Conservation (phyloP, 305 asterid genomes). For the Plantago coronopus region DNA sequence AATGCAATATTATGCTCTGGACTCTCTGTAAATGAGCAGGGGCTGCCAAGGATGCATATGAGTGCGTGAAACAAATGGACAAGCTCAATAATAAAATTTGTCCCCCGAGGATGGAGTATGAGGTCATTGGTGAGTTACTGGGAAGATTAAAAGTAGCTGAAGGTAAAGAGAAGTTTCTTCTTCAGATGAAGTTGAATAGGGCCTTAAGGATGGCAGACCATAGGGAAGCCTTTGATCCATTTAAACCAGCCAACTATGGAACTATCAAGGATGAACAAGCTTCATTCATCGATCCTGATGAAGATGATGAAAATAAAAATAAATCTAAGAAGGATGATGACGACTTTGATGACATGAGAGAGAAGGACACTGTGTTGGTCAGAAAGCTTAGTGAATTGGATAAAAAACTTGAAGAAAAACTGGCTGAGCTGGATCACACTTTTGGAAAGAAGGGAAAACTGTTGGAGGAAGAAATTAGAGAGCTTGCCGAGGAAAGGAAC, state of each 20-base stretch:
- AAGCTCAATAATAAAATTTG: conserved; percentile 79
- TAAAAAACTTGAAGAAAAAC: conserved; percentile 62
- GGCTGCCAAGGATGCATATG: conserved; percentile 56
- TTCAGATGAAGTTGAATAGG: conserved; percentile 82
- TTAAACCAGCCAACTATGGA: conserved; percentile 73
- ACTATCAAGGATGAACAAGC: conserved; percentile 48
- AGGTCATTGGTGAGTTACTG: conserved; percentile 86
- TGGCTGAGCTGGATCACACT: conserved; percentile 75
- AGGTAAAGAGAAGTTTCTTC: conserved; percentile 81
- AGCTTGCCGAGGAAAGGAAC: conserved; percentile 95
- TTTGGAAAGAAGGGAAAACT: conserved; percentile 80
- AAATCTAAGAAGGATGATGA: conserved; percentile 40
- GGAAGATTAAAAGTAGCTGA: conserved; percentile 77
- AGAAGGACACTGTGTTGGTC: conserved; percentile 67
- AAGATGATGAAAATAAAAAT: conserved; percentile 41
- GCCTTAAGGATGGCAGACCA: conserved; percentile 69
- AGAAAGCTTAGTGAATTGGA: conserved; percentile 70
- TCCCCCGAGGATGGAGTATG: conserved; percentile 61
- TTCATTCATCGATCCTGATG: conserved; percentile 46
- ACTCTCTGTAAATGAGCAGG: conserved; percentile 38
- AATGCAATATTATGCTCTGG: conserved; percentile 17
- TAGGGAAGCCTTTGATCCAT: conserved; percentile 79
- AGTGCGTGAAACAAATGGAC: conserved; percentile 67
- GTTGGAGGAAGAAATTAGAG: conserved; percentile 84
- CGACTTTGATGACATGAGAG: conserved; percentile 73